A percentile compares a stretch with the other conserved stretches of the same genome.
These are phyloP conservation scores for Paspalum vaginatum DNA, from an alignment of 176 grass and related monocot genomes.

Conservation along the genomic window DNA sequence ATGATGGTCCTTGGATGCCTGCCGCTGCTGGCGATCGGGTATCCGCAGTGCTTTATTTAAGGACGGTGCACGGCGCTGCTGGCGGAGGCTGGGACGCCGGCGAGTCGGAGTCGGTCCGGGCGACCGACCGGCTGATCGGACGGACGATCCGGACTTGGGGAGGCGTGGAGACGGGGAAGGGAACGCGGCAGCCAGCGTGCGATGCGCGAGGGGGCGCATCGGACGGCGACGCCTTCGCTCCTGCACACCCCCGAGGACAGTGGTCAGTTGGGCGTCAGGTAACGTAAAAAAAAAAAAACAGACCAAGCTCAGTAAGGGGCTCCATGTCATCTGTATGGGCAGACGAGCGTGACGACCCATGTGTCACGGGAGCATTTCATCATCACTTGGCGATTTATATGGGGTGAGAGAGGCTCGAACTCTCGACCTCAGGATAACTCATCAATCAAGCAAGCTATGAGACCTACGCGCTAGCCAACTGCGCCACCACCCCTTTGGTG, in stretches of 20 bases:
- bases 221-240: too few relatives aligned
- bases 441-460: conserved; percentile 71
- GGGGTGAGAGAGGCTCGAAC: conserved; percentile 95
- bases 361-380: conserved; percentile 1
- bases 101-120: background rate
- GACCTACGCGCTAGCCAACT: conserved; percentile 99
- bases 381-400: conserved; percentile 1
- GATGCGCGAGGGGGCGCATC: too few relatives aligned
- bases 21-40: background rate
- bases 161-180: background rate
- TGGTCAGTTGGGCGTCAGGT: too few relatives aligned
- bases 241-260: too few relatives aligned
- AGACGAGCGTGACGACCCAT: conserved; percentile 15
- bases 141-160: background rate
- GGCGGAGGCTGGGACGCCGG: background rate
- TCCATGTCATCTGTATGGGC: background rate
- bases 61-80: background rate
- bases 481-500: conserved; percentile 68
- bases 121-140: background rate
- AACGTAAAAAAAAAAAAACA: background rate
- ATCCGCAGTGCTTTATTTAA: background rate
- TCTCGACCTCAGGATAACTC: conserved; percentile 94
- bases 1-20: too few relatives aligned
- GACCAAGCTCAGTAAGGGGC: background rate
- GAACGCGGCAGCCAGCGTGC: too few relatives aligned